A percentile compares a stretch with the other conserved stretches of the same genome.
Conservation (phyloP, 495 filamentous ascomycete species). For the Aspergillus diversus region DNA sequence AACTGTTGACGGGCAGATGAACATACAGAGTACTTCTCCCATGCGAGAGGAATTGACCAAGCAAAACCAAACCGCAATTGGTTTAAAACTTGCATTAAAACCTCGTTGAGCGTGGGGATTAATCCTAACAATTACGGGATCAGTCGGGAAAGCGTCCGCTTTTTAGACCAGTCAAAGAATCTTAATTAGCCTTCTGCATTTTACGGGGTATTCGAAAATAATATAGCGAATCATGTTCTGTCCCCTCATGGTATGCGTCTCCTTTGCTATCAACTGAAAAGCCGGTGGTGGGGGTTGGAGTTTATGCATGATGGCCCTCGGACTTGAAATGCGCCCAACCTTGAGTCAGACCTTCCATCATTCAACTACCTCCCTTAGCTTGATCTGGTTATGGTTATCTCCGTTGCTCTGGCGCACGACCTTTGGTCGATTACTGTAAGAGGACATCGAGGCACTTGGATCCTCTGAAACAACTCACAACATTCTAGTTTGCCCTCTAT, state of each 20-base stretch:
- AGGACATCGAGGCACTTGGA: too few species aligned
- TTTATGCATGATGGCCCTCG: background rate
- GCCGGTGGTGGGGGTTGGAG: background rate
- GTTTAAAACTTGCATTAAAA: background rate
- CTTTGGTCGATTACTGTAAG: too few species aligned
- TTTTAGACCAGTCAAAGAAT: conserved; percentile 6
- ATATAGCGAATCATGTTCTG: background rate
- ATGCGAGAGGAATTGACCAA: background rate
- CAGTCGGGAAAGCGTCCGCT: background rate
- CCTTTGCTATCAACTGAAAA: background rate
- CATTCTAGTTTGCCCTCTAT: too few species aligned
- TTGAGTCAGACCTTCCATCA: background rate
- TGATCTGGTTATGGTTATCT: background rate
- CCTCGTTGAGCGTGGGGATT: conserved; percentile 1
- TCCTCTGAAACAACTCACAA: too few species aligned
- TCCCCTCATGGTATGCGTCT: background rate
- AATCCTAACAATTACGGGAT: background rate
- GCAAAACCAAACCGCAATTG: background rate
- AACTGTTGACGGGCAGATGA: background rate
- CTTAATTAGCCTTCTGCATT: background rate
- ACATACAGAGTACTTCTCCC: background rate
- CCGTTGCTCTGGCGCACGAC: background rate
- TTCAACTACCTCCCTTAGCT: background rate
- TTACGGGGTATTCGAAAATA: background rate
- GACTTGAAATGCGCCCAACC: conserved; percentile 1